Evolutionary conservation across 306 rosid genomes (phyloP), one percentile per base, ranked within the genome.

Genomic region (Pyrus communis): DNA sequence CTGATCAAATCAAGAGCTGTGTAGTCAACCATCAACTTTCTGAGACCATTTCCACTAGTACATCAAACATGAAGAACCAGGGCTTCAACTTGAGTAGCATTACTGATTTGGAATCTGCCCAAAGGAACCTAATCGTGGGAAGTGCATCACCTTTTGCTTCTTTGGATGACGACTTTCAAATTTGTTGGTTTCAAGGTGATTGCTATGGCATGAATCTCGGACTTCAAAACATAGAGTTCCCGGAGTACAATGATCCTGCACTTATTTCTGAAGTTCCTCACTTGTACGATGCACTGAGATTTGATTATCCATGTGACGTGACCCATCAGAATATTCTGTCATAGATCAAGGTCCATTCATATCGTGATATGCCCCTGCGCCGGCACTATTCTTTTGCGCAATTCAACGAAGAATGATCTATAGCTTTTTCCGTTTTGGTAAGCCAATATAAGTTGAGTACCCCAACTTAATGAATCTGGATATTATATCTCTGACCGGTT

Each of bases 311-410:
- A 25, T 79, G 71, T 22, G 89, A 85, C 63, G 71, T 22, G 89
- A 85, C 67, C 81, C 88, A 64, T 78, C 90, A 28, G 98, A 96
- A 68, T 89, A 85, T 78, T 69, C 88, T 25, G 74, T 88, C 28
- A 66, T 88, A 71, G 98, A 91, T 86, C 90, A 92, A 80, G 87
- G 98, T 76, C 91, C 91, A 65, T 92, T 88, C 80, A 89, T 90
- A 71, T 85, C 85, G 76, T 93, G 86, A 90, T 75, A 69, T 87
- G 85, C 86, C 72, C 21, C 55, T 15, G 55, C 55, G 15, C 76
- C 75, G 49, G 58, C 77, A 74, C 58, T 55, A 63, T 75, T 65
- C 64, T 73, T 75, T 30, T 75, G 40, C 75, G 51, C 81, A 60
- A 74, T 74, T 74, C 81, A 74, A 61, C 65, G 77, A 81, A 69